Evolutionary conservation across 2,329 filamentous ascomycete species (phyloP).

Genomic region (Hyphodiscus sp.): DNA sequence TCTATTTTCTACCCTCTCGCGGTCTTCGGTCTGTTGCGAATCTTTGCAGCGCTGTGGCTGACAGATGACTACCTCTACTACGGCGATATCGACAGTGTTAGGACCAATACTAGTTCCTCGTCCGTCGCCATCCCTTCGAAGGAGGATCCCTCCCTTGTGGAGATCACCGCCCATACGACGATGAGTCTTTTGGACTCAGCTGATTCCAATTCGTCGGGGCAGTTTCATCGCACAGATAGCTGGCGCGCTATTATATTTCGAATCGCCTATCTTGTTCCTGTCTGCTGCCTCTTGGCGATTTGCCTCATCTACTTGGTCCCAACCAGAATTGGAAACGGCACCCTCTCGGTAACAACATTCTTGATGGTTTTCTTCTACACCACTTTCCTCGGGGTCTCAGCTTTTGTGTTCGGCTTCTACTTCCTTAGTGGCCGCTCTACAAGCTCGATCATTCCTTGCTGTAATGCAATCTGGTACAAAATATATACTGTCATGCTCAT

Average conservation of each 20-base stretch:
- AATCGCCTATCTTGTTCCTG: conserved; percentile 2
- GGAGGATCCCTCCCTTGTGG: background rate
- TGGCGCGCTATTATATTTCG: conserved; percentile 7
- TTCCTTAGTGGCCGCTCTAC: conserved; percentile 10
- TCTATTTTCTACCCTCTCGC: conserved; percentile 22
- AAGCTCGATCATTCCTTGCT: conserved; percentile 25
- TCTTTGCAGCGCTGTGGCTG: conserved; percentile 20
- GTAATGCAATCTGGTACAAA: conserved; percentile 22
- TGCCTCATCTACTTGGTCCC: conserved; percentile 3
- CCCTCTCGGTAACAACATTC: conserved; percentile 5
- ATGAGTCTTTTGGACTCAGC: background rate
- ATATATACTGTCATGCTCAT: conserved; percentile 18
- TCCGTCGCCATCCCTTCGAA: background rate
- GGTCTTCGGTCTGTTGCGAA: conserved; percentile 20
- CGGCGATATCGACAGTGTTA: background rate
- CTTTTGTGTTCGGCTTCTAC: conserved; percentile 14
- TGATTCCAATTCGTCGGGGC: background rate
- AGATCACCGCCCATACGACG: background rate
- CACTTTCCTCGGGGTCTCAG: conserved; percentile 10
- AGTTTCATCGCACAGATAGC: background rate
- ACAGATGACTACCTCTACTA: conserved; percentile 6
- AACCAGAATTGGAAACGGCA: background rate
- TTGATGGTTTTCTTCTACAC: conserved; percentile 14
- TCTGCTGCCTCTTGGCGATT: background rate
- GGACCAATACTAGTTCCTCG: background rate